Conservation (phyloP, 2,329 filamentous ascomycete species). For the Colletotrichum zoysiae region DNA sequence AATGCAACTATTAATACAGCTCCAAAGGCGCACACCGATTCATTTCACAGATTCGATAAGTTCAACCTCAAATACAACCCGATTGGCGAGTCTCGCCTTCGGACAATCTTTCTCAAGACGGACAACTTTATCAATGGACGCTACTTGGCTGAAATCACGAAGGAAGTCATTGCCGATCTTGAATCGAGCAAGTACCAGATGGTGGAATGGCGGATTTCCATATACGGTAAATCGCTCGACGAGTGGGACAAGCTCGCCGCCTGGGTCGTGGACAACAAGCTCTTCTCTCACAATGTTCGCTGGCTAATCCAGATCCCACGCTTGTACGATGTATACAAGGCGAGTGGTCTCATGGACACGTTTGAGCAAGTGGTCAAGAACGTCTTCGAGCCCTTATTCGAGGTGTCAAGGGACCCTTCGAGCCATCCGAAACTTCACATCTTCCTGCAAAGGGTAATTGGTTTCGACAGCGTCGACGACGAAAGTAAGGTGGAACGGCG, state of each 20-base stretch:
- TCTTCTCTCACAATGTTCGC: conserved; percentile 96
- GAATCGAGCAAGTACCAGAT: conserved; percentile 99
- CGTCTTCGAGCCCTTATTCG: conserved; percentile 92
- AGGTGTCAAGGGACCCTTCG: conserved; percentile 88
- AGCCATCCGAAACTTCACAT: conserved; percentile 94
- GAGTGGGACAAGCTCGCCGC: conserved; percentile 98
- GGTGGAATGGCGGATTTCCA: conserved; percentile 98
- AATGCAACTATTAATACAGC: conserved; percentile 7
- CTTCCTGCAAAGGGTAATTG: conserved; percentile 94
- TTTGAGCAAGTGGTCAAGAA: conserved; percentile 94
- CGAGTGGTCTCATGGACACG: conserved; percentile 84
- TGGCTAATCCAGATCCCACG: conserved; percentile 97
- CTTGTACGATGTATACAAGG: conserved; percentile 96
- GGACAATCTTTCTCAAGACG: conserved; percentile 99
- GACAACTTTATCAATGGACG: conserved; percentile 97
- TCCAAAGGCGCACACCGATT: conserved; percentile 88
- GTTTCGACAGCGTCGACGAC: conserved; percentile 97
- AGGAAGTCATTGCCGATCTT: conserved; percentile 96
- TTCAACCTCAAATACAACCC: conserved; percentile 99
- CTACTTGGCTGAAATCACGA: conserved; percentile 96
- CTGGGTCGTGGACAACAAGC: conserved; percentile 98
- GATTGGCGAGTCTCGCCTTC: conserved; percentile 91
- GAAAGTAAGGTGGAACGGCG: conserved; percentile 96
- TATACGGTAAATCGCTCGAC: conserved; percentile 91
- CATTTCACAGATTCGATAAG: conserved; percentile 98